Evolutionary conservation across 208 protist species (phyloP), one percentile per base, ranked within the genome.

Genomic region (Crithidia acanthocephali): DNA sequence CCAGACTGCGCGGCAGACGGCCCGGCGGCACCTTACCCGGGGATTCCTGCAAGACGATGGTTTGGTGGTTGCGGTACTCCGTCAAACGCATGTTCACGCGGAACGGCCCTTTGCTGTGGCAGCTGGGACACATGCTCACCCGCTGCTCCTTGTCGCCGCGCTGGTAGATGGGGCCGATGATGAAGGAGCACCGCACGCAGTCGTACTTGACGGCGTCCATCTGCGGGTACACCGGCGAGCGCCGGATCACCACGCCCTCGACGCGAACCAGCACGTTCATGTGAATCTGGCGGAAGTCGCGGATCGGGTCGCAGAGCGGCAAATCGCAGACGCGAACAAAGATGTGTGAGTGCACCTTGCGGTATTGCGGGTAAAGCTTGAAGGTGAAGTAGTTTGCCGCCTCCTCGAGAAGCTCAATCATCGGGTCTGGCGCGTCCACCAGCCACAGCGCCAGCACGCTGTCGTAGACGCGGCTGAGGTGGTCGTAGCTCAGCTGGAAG

Each of bases 21-120:
- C 99, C 98, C 30, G 98, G 86, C 18, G 98, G 98, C 47, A 99
- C 98, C 55, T 98, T 98, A 25, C 98, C 97, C 18, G 99, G 99
- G 4, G 94, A 95, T 84, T 99, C 99, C 85, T 99, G 99, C 42
- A 99, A 68, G 13, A 97, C 91, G 59, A 99, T 95, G 10, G 95
- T 98, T 81, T 99, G 99, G 74, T 99, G 99, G 86, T 99, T 99
- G 55, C 97, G 80, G 85, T 99, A 99, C 63, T 99, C 83, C 1
- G 99, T 99, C 65, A 99, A 87, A 9, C 94, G 88, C 77, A 95
- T 93, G 83, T 99, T 99, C 25, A 99, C 86, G 33, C 80, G 86
- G 80, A 99, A 99, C 7, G 98, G 97, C 0, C 97, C 97, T 42
- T 96, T 96, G 75, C 85, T 95, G 51, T 97, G 90, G 71, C 97